Base-by-base conservation (phyloP, 176 grass and related monocot species). In the Eragrostis nindensis region DNA sequence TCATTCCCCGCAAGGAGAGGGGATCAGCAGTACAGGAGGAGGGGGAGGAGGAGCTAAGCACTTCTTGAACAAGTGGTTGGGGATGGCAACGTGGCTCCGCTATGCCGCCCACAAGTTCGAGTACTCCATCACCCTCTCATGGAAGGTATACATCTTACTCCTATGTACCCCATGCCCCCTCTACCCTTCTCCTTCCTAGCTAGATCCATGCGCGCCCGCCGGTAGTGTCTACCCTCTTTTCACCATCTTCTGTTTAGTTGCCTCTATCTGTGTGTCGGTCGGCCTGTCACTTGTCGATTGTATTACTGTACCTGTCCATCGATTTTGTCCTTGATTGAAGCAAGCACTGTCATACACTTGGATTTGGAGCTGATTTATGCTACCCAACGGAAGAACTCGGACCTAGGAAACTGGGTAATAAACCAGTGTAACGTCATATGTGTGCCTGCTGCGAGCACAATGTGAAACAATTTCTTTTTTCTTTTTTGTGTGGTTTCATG, bases 71-170 rank as follows among this genome's bases (percentile, higher is more conserved):
- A 5, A 24, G 68, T 3, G 79, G 64, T 0, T 19, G 14, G 83
- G 45, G 53, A 99, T 99, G 96, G 96, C 88, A 15, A 99, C 92
- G 13, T 99, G 90, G 96, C 79, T 91, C 39, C 96, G 96, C 80
- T 99, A 95, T 77, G 92, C 92, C 73, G 90, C 78, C 18, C 88
- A 86, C 82, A 99, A 93, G 85, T 86, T 95, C 72, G 92, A 99
- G 82, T 93, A 95, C 79, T 99, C 92, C 76, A 48, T 99, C 62
- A 77, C 75, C 82, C 84, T 93, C 57, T 81, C 88, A 6, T 93
- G 88, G 90, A 91, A 88, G 96, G 96, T 94, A 71, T 22, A 6
- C 18, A 14, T 36, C 32, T 36, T 2, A 36, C 32, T 2, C 32
- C 32, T 36, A 36, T 36, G 32, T 36, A 11, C 26, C 47, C 26